Base-by-base conservation (phyloP, 768 basidiomycete species). In the Mrakia frigida region DNA sequence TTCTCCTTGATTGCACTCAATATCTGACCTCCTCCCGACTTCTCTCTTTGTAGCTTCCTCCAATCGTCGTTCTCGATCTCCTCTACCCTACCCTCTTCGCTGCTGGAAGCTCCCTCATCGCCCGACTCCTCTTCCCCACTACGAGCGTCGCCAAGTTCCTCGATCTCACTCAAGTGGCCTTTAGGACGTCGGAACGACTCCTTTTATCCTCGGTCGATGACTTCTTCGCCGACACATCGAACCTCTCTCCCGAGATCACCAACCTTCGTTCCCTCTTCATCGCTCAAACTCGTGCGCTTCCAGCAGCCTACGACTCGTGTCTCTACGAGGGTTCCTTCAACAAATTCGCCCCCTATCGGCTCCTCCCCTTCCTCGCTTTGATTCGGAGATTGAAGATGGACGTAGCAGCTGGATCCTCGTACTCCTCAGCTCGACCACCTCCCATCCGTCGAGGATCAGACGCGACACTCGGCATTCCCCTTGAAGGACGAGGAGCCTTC, bases 81-180 rank as follows among this genome's bases (percentile, higher is more conserved):
- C 31, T 78, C n/a, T 78, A 68, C 23, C 77, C 77, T 3, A 78
- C 73, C 0, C 52, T 78, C 33, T 74, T 78, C 41, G 77, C 77
- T 5, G 73, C 73, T 23, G 56, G 50, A 0, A 1, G 60, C 21
- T 39, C 53, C 28, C 31, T 78, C 33, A 6, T 78, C 25, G 71
- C 73, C 11, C 73, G 73, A 23, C 53, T 78, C 18, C 59, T 74
- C 41, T 74, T 78, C 28, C 77, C 77, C 18, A 73, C 39, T n/a
- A 78, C 73, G 5, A 61, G 73, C 23, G 73, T 70, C 53, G 43
- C 53, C 25, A 73, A 41, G 50, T 78, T 74, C 67, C 59, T 73
- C 73, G 39, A 9, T 6, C 53, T 60, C 52, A 74, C 73, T 4
- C 72, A 60, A 18, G n/a, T 37, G 28, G 77, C 77, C 3, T 78